Base-by-base conservation (phyloP, 495 filamentous ascomycete species). In the Podospora australis region DNA sequence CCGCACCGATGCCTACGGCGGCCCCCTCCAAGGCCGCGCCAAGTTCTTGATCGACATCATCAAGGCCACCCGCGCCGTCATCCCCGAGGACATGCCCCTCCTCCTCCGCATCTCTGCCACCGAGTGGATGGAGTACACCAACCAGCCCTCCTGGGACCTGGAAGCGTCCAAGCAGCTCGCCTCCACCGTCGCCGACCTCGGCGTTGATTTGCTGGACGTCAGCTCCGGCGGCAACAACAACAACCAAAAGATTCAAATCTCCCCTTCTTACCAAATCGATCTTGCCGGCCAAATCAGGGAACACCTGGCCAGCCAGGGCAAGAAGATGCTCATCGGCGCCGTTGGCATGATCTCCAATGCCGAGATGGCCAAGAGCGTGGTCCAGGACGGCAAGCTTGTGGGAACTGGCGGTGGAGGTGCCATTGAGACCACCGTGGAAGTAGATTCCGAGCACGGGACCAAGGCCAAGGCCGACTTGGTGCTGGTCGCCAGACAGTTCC, bases 181-280 rank as follows among this genome's bases (percentile, higher is more conserved):
- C 11, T 77, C 78, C 53, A 59, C 83, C 21, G 72, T 90, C 0
- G 76, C 83, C 0, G 78, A 74, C 7, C 64, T 77, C 2, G 86
- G 82, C 3, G 71, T 94, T 20, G 88, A 91, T 64, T 61, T 91
- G 3, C 65, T 91, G 13, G 88, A 94, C 63, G 80, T 90, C 38
- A 83, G 78, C 49, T 81, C 81, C 0, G 84, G 76, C 4, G 88
- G 84, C 11, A 82, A 83, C 53, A 78, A 81, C 63, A 65, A 70
- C 25, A 57, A 64, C 13, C 82, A 86, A 64, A 68, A 75, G 49
- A 74, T 91, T 48, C 55, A 74, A 52, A 67, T 77, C 10, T 65
- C 73, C 50, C 61, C 64, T 5, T 67, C 72, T 40, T 87, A 81
- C 61, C 86, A 90, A 66, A 64, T 79, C 46, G 73, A 77, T 30